Evolutionary conservation across 352 stramenopile genomes (phyloP), one percentile per base, ranked within the genome.

Genomic region (Blastocystis sp.): DNA sequence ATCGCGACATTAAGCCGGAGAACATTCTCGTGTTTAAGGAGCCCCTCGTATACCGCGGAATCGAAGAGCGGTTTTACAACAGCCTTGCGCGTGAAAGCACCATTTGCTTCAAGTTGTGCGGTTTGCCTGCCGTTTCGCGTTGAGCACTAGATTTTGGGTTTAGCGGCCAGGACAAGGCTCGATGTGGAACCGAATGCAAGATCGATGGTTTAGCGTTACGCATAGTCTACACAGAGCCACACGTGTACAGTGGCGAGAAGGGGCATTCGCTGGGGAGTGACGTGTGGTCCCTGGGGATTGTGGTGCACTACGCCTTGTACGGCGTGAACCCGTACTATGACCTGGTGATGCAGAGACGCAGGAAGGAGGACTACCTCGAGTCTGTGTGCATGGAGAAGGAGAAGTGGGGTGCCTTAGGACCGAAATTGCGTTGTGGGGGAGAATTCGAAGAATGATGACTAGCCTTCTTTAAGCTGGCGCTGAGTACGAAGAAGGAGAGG

Each of bases 1-100:
- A 81, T 68, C 71, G 71, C 38, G 71, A 81, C 21, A 66, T 81
- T 48, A 81, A 81, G 42, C 71, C 71, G 11, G 71, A 81, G 57
- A 81, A 81, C 38, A 68, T 81, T 34, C 52, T 81, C 6, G 52
- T 81, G 38, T 81, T 81, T 28, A 48, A 54, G 45, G 63, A 52
- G 17, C 34, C 40, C 14, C 45, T 64, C 40, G 14, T 54, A 7
- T 65, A 1, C 11, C 1, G 10, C 3, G 21, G 21, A 34, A 24
- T 81, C 28, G 17, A 40, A 6, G 52, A 65, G 9, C 0, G 2
- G 28, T 81, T 54, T 10, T 52, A 64, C n/a, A 40, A 66, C 14
- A 34, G 24, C 1, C 14, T 81, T 14, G 19, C 3, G 6, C 43
- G 52, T 0, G 71, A 81, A 17, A 81, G 42, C 63, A 19, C 3